These are phyloP conservation scores for Gossypium stocksii DNA, from an alignment of 345 rosid species.

Conservation along the genomic window DNA sequence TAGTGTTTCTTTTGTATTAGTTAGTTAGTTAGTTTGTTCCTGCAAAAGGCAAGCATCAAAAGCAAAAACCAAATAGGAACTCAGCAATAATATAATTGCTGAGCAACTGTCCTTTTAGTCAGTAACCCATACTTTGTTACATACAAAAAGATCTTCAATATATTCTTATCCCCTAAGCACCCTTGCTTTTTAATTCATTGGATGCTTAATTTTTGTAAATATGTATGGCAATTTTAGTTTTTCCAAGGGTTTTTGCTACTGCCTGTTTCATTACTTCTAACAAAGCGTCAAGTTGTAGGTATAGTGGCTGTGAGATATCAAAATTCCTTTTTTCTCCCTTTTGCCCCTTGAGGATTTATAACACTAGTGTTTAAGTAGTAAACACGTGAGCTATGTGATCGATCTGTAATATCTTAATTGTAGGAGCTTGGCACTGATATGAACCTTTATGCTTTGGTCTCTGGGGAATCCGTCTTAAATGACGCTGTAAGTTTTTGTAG, in stretches of 20 bases:
- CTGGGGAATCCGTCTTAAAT: constrained; percentile 96
- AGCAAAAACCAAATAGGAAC: not conserved
- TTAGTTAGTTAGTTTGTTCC: not conserved
- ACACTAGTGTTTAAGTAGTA: not conserved
- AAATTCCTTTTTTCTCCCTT: not conserved
- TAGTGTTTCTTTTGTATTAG: not conserved
- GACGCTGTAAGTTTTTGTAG: constrained; percentile 74
- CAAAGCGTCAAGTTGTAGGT: not conserved
- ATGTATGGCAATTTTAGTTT: not conserved
- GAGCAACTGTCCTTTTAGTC: not conserved
- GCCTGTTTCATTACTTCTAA: not conserved
- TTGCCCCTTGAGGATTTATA: not conserved
- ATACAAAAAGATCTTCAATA: not conserved
- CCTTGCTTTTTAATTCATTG: not conserved
- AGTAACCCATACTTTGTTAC: not conserved
- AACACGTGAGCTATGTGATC: not conserved
- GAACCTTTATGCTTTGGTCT: constrained; percentile 93
- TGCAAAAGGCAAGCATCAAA: not conserved
- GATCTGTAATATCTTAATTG: constrained; percentile 18
- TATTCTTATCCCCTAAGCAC: not conserved
- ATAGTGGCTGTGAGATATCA: not conserved
- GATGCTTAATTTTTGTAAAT: not conserved
- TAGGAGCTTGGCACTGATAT: constrained; percentile 96
- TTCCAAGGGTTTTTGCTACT: not conserved
- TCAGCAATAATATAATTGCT: not conserved